phyloP scores from a whole-genome alignment of 2,329 filamentous ascomycete genomes.

The Daldinia sp. region DNA sequence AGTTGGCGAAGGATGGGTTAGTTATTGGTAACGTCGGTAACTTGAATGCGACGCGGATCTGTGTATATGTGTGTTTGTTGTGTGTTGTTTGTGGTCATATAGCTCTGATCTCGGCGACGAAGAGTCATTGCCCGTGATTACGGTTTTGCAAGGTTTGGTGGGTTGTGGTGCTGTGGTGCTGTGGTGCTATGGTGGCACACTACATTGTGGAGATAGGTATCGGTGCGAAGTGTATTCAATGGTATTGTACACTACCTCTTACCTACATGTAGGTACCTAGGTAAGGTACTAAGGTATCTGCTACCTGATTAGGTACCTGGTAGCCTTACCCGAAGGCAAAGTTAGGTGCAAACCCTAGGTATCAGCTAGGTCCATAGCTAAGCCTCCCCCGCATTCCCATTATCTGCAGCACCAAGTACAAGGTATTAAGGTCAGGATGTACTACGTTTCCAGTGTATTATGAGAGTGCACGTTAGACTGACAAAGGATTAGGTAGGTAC shows the following conservation, averaged over 20 bases:
- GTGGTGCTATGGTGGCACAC: conserved; percentile 7
- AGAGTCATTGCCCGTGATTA: conserved; percentile 27
- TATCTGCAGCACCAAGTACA: too few relatives aligned
- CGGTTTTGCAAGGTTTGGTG: conserved; percentile 9
- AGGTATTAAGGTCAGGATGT: too few relatives aligned
- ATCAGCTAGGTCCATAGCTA: background rate
- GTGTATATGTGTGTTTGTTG: background rate
- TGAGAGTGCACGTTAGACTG: too few relatives aligned
- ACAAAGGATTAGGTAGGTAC: too few relatives aligned
- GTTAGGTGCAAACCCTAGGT: background rate
- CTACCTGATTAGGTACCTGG: too few relatives aligned
- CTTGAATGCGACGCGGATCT: conserved; percentile 22
- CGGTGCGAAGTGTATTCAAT: background rate
- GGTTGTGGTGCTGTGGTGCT: background rate
- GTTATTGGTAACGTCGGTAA: conserved; percentile 9
- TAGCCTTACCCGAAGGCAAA: too few relatives aligned
- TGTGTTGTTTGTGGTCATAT: background rate
- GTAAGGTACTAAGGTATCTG: too few relatives aligned
- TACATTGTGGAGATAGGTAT: conserved; percentile 1
- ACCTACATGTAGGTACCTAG: too few relatives aligned
- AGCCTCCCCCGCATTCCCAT: background rate
- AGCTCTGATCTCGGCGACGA: conserved; percentile 18
- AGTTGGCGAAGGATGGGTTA: conserved; percentile 3
- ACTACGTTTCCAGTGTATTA: too few relatives aligned
- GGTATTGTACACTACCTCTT: background rate